Base-by-base conservation (phyloP, 768 basidiomycete species). In the Suillus decipiens region DNA sequence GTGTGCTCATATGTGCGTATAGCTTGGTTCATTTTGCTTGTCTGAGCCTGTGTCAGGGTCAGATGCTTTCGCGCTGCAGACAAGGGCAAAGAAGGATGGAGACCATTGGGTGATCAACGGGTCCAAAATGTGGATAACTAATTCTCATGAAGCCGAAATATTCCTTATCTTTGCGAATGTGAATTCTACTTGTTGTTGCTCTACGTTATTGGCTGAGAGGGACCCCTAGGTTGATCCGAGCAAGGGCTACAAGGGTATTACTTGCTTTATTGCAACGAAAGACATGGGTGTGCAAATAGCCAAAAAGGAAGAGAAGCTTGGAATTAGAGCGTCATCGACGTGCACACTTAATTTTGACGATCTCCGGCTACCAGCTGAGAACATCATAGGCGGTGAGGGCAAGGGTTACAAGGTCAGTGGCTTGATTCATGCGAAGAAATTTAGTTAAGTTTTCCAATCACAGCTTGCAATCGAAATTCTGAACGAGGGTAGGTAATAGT, bases 91-190 rank as follows among this genome's bases (percentile, higher is more conserved):
- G 73, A 92, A 90, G 75, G 89, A 93, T 53, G 95, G 93, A 19
- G 86, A 90, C 68, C 75, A 89, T 74, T 99, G 90, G 85, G 79
- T 95, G 36, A 74, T 99, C 60, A 96, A 95, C 68, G 97, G 97
- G n/a, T 93, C 93, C 61, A 99, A 99, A 81, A 96, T 96, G 95
- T 97, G 95, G 95, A 97, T 98, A 64, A 96, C 95, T 31, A 98
- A 98, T 77, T 96, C 95, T 0, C 84, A 87, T 63, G 94, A 96
- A 76, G 95, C 94, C 1, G 92, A 95, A 53, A 83, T 96, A 45
- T 92, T 92, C 80, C 88, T 96, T 68, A 92, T 99, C 56, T 99
- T 99, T 65, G 97, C 97, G 59, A 99, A 93, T 65, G 93, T 95
- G 62, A 63, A n/a, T 39, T 28, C 50, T 51, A 22, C 17, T 41